Base-by-base conservation (phyloP, 768 basidiomycete genomes). In the Neoboletus magnificus region DNA sequence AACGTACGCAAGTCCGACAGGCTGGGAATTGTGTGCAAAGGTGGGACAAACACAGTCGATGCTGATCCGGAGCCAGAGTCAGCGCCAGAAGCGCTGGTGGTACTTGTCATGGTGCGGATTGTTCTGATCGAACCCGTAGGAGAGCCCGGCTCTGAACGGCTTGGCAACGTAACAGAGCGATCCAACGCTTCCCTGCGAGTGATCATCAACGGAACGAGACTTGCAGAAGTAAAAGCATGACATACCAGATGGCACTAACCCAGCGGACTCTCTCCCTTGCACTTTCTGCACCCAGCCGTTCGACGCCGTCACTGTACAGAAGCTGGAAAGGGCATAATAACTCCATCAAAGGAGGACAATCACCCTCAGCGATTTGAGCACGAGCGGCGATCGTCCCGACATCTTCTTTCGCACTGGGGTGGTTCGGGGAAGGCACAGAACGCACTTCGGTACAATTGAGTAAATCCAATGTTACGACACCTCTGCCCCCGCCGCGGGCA, bases 271-370 rank as follows among this genome's bases (percentile, higher is more conserved):
- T 78, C 68, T 94, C 90, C 55, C 89, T 71, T 8, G 93, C 80
- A 60, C 90, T 93, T 66, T 95, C 93, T n/a, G 91, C 87, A 6
- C 87, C 93, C 25, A 97, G 68, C 9, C 94, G 74, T 68, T 97
- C 94, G 2, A 93, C 85, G 1, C 94, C 93, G 68, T 97, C 94
- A 12, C 82, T 80, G 67, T 97, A 97, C 35, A 93, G 66, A 76
- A 97, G 81, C 67, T 95, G 93, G 73, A 97, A 96, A 0, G 93
- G 93, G 54, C 91, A 91, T 5, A 96, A 68, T 54, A 84, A 79
- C 57, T 93, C 88, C 76, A 87, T 75, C 57, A 91, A 68, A 53
- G 77, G 73, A 63, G 67, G 65, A 7, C 36, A 76, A 70, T 54
- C 76, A 72, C 62, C 77, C 78, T 48, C 74, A 58, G 45, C 70